Percentiles rank a stretch among this genome's conserved stretches.
Conservation (phyloP, 2,329 filamentous ascomycete genomes). For the Didymosphaeria variabile region DNA sequence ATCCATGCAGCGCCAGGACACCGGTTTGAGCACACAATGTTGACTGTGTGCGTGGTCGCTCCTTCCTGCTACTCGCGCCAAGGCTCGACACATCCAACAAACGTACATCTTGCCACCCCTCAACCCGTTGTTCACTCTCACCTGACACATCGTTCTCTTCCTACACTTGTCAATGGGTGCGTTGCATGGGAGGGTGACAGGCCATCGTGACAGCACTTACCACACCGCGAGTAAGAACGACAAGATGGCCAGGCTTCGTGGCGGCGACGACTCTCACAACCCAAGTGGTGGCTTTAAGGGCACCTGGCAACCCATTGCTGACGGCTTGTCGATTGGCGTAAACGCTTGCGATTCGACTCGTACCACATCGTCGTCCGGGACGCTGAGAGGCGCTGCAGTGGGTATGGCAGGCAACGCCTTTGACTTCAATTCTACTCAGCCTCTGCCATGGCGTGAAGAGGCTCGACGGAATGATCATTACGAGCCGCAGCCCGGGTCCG, state of each 20-base stretch:
- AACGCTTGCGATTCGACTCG: neutral
- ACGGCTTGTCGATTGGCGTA: neutral
- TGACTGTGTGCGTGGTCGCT: neutral
- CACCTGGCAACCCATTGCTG: neutral
- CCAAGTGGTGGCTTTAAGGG: neutral
- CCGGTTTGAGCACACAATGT: too few relatives aligned
- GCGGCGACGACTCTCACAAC: neutral
- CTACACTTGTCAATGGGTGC: neutral
- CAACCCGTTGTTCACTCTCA: neutral
- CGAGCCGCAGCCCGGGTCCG: neutral
- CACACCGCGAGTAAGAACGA: neutral
- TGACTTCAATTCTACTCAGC: slow-evolving; percentile 28
- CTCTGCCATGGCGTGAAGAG: slow-evolving; percentile 22
- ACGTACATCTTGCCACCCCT: neutral
- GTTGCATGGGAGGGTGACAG: neutral
- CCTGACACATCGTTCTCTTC: neutral
- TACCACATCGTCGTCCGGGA: neutral
- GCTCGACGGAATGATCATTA: neutral
- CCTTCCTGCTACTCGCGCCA: neutral
- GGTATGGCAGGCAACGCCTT: slow-evolving; percentile 14
- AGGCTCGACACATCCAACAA: neutral
- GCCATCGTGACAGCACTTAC: neutral
- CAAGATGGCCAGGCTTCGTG: neutral
- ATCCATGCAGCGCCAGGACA: too few relatives aligned
- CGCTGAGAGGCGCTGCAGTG: neutral